Conservation (phyloP, 176 grass and related monocot species). For the Coix lacrymajobi region DNA sequence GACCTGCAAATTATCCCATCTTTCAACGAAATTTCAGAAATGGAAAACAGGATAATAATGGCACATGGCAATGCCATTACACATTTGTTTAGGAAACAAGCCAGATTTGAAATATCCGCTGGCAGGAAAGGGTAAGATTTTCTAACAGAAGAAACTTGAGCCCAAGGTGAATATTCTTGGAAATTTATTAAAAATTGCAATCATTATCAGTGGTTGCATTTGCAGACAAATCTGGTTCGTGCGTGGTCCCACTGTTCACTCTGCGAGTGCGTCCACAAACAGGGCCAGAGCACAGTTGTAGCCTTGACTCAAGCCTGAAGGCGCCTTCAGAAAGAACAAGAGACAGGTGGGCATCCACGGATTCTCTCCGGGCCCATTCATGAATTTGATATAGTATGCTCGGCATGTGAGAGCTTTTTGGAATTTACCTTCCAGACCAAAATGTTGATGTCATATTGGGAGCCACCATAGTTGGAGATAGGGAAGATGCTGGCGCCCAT, state of each 20-base stretch:
- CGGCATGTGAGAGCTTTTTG: constrained; percentile 53
- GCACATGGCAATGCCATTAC: constrained; percentile 26
- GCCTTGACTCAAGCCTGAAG: constrained; percentile 31
- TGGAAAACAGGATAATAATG: not conserved
- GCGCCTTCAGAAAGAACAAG: constrained; percentile 47
- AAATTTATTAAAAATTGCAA: constrained; percentile 3
- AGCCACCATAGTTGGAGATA: constrained; percentile 66
- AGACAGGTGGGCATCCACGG: constrained; percentile 55
- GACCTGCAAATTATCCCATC: not conserved
- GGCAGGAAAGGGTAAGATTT: not conserved
- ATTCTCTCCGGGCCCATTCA: constrained; percentile 38
- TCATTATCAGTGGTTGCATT: not conserved
- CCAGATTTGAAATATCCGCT: not conserved
- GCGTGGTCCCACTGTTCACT: constrained; percentile 33
- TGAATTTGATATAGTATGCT: constrained; percentile 20
- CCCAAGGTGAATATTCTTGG: constrained; percentile 13
- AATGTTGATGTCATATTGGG: constrained; percentile 87
- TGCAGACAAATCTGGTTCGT: constrained; percentile 8
- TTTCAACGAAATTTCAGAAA: not conserved
- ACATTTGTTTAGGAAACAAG: not conserved
- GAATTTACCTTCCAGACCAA: constrained; percentile 89
- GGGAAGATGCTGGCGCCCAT: constrained; percentile 88
- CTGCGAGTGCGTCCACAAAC: constrained; percentile 7
- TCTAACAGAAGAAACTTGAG: not conserved
- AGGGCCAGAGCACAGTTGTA: constrained; percentile 33